Percentiles rank a stretch among this genome's conserved stretches.
phyloP scores from a whole-genome alignment of 2,329 filamentous ascomycete species.

The Phyllosticta citriasiana region DNA sequence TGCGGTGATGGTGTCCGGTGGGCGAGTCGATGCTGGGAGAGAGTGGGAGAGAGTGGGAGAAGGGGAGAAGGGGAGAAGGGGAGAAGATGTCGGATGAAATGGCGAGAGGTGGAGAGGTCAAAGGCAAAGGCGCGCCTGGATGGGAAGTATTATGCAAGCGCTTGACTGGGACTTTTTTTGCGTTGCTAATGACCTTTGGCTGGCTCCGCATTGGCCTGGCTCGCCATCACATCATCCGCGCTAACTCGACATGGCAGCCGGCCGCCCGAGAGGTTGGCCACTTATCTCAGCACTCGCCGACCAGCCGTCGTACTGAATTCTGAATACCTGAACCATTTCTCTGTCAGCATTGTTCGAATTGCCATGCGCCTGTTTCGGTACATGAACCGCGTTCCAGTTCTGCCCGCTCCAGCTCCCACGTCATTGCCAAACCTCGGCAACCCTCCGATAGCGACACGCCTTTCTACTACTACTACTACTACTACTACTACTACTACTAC shows the following conservation, averaged over 20 bases:
- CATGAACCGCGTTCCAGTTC: too few species aligned
- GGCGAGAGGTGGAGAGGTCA: slow-evolving; percentile 1
- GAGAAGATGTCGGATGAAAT: slow-evolving; percentile 11
- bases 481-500: background rate
- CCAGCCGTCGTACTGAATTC: too few species aligned
- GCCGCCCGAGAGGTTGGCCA: background rate
- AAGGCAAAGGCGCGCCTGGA: background rate
- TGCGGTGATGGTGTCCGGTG: slow-evolving; percentile 17
- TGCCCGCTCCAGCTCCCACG: background rate
- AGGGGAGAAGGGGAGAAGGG: slow-evolving; percentile 14
- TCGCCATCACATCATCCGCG: slow-evolving; percentile 9
- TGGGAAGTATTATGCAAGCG: slow-evolving; percentile 3
- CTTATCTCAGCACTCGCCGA: background rate
- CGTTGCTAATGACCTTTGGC: slow-evolving; percentile 8
- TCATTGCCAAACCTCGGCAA: background rate
- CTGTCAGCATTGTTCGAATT: background rate
- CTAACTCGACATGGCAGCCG: background rate
- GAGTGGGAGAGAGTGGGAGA: slow-evolving; percentile 11
- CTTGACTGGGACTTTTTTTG: slow-evolving; percentile 8
- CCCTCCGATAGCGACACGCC: background rate
- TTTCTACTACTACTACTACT: too few species aligned
- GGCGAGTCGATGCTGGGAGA: slow-evolving; percentile 11
- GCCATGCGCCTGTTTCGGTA: background rate
- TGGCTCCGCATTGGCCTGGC: slow-evolving; percentile 7
- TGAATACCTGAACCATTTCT: background rate